Evolutionary conservation across 345 rosid genomes (phyloP), one percentile per base, ranked within the genome.

Genomic region (Ceriops tagal): DNA sequence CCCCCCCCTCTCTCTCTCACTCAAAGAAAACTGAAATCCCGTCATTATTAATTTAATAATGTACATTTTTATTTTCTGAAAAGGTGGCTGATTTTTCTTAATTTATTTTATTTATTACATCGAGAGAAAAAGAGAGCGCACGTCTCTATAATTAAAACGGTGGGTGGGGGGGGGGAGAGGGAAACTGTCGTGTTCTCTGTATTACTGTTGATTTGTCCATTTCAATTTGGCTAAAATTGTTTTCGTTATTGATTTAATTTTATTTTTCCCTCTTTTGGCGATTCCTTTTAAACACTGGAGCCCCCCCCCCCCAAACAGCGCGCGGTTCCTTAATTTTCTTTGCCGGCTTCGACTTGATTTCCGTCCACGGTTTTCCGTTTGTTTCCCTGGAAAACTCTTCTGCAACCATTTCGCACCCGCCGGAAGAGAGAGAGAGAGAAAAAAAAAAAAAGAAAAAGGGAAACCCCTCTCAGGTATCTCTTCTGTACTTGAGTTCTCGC

Each of bases 331-430:
- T n/a, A 24, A 16, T 15, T 56, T 24, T 16, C 28, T 24, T 4
- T 4, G 30, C 59, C 16, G 9, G 59, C 28, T 64, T 65, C 52
- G 2, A 30, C 34, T 28, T 64, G 18, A 16, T 20, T 28, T 5
- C 32, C 2, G 10, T 20, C 10, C 39, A 16, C 19, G 16, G 57
- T 46, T 43, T 65, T 65, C 58, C 51, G 68, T 65, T 47, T 65
- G 68, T 47, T 65, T 65, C 58, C 34, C 30, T 58, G 68, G 39
- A 65, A 65, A 65, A 57, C 27, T 58, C 22, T 18, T n/a, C 4
- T 27, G 10, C 20, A 4, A 21, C 31, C 8, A 24, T 47, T 31
- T 49, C n/a, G 37, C 10, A 9, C 37, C 8, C 37, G 37, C 19
- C 7, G 9, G 20, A 39, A 69, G 6, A 60, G 32, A 16, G 39